Percentiles rank a stretch among this genome's conserved stretches.
These are phyloP conservation scores for Aspergillus sp. DNA, from an alignment of 2,329 filamentous ascomycete genomes.

Conservation along the genomic window DNA sequence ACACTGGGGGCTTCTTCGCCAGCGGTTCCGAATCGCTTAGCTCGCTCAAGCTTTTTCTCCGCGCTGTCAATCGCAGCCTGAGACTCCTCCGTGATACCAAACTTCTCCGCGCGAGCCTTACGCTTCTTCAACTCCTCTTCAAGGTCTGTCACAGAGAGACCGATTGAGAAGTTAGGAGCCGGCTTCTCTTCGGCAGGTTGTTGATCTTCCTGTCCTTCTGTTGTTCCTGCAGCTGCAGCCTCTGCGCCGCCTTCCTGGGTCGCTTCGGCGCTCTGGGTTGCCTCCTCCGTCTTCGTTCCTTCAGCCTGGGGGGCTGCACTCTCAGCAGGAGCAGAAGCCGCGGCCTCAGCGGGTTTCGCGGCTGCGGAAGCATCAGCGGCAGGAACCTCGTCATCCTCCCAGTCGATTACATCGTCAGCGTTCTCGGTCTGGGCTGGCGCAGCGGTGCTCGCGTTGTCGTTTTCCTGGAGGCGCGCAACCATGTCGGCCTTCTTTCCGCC, in stretches of 20 bases:
- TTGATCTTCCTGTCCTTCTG: constrained; percentile 16
- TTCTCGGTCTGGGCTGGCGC: constrained; percentile 27
- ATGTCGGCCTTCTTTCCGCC: constrained; percentile 53
- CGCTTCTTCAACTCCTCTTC: constrained; percentile 50
- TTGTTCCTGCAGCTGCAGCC: constrained; percentile 19
- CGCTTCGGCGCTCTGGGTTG: constrained; percentile 14
- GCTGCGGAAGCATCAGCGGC: constrained; percentile 24
- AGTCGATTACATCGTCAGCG: constrained; percentile 47
- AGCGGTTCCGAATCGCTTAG: constrained; percentile 47
- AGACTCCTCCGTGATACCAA: constrained; percentile 45
- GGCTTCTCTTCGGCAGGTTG: constrained; percentile 31
- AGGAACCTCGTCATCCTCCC: constrained; percentile 42
- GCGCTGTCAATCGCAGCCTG: constrained; percentile 42
- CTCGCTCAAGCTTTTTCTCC: constrained; percentile 46
- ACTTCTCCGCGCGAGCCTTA: constrained; percentile 50
- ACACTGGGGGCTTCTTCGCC: constrained; percentile 14
- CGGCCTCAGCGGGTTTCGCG: constrained; percentile 31
- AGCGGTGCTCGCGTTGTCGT: constrained; percentile 34
- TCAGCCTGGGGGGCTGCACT: constrained; percentile 25
- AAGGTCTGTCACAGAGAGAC: constrained; percentile 44
- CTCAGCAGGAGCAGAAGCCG: constrained; percentile 16
- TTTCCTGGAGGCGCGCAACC: constrained; percentile 47
- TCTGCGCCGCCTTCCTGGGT: constrained; percentile 17
- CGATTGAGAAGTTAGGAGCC: constrained; percentile 40
- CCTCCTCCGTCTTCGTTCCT: constrained; percentile 19